A percentile compares a stretch with the other conserved stretches of the same genome.
These are phyloP conservation scores for Syzygium aromaticum DNA, from an alignment of 345 rosid species.

Conservation along the genomic window DNA sequence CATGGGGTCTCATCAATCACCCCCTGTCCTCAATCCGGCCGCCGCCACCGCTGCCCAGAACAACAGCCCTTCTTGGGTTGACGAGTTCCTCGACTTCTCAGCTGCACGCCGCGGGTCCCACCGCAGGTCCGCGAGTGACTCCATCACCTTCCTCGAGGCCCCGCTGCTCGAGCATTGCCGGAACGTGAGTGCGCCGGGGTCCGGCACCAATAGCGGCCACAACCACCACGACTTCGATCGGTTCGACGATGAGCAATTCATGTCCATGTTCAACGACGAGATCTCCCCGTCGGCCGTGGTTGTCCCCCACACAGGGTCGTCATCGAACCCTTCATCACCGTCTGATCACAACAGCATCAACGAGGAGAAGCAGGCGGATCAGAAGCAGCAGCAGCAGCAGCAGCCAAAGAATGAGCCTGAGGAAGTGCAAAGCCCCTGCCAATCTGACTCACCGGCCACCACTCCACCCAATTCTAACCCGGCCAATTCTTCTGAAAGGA, in stretches of 20 bases:
- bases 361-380: conserved; percentile 34
- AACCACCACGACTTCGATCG: conserved; percentile 28
- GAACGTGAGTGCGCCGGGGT: not conserved
- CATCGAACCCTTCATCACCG: conserved; percentile 62
- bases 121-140: conserved; percentile 79
- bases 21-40: not conserved
- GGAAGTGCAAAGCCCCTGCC: conserved; percentile 57
- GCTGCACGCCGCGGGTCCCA: conserved; percentile 48
- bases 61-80: conserved; percentile 66
- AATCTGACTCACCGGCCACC: conserved; percentile 1
- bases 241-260: conserved; percentile 78
- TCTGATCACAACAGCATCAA: conserved; percentile 73
- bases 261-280: conserved; percentile 72
- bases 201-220: not conserved
- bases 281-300: conserved; percentile 34
- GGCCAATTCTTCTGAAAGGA: conserved; percentile 28
- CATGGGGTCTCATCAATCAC: conserved; percentile 6
- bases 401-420: conserved; percentile 24
- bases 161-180: conserved; percentile 8
- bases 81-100: conserved; percentile 85
- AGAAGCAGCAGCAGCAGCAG: not conserved
- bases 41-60: conserved; percentile 5
- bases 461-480: not conserved
- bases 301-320: conserved; percentile 16
- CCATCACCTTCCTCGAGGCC: conserved; percentile 52